Base-by-base conservation (phyloP, 192 early-diverging fungal genomes). In the Backusella circina region DNA sequence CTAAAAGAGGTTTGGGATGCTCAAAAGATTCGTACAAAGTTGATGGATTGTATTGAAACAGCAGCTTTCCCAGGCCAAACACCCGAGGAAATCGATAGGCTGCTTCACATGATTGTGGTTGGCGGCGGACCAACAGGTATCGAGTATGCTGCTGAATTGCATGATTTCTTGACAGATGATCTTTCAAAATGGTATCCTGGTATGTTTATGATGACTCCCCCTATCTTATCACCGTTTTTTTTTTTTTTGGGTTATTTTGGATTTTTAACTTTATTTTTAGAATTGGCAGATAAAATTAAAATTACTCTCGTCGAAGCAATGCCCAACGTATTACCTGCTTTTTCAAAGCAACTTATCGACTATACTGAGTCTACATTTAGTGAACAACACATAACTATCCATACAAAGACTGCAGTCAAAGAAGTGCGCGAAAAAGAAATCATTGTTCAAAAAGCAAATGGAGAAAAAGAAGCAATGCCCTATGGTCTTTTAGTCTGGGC, bases 401-500 rank as follows among this genome's bases (percentile, higher is more conserved):
- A 90, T 39, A 92, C 87, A 75, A 94, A 93, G 83, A 95, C 93
- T 0, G 86, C 87, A 84, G 93, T 95, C 41, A 93, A 94, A 81
- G 88, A 94, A 70, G 93, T 95, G 18, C 82, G 80, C 5, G 86
- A 93, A 70, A 90, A 93, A 77, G 87, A 90, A 47, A 88, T 95
- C 61, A 79, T 92, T 44, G 92, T 95, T 8, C 79, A 88, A 71
- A 82, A 91, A 41, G 77, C 84, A 70, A 84, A 92, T 74, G 91
- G 90, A 74, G 74, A 88, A 65, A 66, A 86, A 15, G 84, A 86
- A 54, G 81, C 77, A 21, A 92, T 95, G 65, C 91, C 91, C 13
- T 95, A 92, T 72, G 93, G 93, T 51, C 78, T 95, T 37, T 79
- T 95, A 28, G 93, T 95, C 5, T 96, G 95, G 95, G 93, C 95